These are phyloP conservation scores for Penicillium sp. DNA, from an alignment of 2,329 filamentous ascomycete species.

Conservation along the genomic window DNA sequence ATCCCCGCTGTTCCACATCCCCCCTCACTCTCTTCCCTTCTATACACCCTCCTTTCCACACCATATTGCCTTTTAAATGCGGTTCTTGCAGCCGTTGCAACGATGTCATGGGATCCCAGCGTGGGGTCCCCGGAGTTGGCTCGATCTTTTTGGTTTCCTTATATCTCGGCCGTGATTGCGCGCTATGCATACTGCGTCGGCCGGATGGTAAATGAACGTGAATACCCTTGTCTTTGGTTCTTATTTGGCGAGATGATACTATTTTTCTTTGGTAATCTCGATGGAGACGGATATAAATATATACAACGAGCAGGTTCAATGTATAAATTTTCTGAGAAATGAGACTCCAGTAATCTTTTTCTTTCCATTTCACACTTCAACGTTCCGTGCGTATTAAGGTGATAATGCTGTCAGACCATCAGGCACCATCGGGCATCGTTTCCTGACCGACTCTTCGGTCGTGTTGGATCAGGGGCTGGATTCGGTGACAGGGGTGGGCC, in stretches of 20 bases:
- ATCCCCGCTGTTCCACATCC: not conserved
- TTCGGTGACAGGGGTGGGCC: not conserved
- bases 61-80: slow-evolving; percentile 20
- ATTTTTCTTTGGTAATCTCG: slow-evolving; percentile 14
- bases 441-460: slow-evolving; percentile 5
- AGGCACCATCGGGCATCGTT: slow-evolving; percentile 2
- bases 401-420: not conserved
- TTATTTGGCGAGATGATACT: slow-evolving; percentile 13
- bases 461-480: not conserved
- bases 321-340: not conserved
- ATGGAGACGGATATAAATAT: not conserved
- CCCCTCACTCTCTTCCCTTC: slow-evolving; percentile 5
- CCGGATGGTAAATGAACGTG: slow-evolving; percentile 24
- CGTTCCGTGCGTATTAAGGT: not conserved
- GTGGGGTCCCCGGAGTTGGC: slow-evolving; percentile 21
- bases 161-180: slow-evolving; percentile 17
- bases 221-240: slow-evolving; percentile 32
- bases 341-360: not conserved
- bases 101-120: slow-evolving; percentile 11
- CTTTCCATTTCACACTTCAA: too few relatives aligned
- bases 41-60: slow-evolving; percentile 4
- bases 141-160: slow-evolving; percentile 8
- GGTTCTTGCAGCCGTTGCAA: slow-evolving; percentile 3
- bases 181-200: slow-evolving; percentile 18
- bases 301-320: not conserved